A percentile compares a stretch with the other conserved stretches of the same genome.
phyloP scores from a whole-genome alignment of 2,329 filamentous ascomycete species.

The Penicillium hesseltinei region DNA sequence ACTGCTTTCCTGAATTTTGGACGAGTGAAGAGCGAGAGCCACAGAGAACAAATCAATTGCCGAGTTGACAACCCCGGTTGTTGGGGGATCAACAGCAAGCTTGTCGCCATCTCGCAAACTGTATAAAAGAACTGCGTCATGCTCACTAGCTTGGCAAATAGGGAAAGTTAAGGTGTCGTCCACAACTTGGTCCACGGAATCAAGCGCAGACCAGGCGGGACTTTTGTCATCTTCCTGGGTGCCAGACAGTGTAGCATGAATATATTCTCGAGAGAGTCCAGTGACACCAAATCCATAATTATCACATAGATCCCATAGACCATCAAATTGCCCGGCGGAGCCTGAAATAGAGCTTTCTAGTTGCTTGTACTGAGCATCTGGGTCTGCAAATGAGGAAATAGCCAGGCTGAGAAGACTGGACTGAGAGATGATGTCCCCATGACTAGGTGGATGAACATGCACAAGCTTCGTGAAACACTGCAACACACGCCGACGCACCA shows the following conservation, averaged over 20 bases:
- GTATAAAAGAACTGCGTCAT: constrained; percentile 83
- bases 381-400: constrained; percentile 88
- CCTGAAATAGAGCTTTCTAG: constrained; percentile 89
- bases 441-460: constrained; percentile 79
- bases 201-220: constrained; percentile 39
- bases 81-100: constrained; percentile 69
- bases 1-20: constrained; percentile 93
- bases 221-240: constrained; percentile 63
- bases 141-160: constrained; percentile 78
- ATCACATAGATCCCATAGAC: constrained; percentile 90
- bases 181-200: constrained; percentile 39
- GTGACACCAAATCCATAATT: constrained; percentile 94
- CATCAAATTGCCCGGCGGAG: constrained; percentile 85
- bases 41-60: constrained; percentile 92
- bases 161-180: constrained; percentile 54
- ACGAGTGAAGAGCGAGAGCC: constrained; percentile 80
- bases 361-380: constrained; percentile 72
- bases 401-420: constrained; percentile 88
- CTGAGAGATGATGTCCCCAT: constrained; percentile 81
- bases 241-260: constrained; percentile 67
- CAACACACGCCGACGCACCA: constrained; percentile 88
- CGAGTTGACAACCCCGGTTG: constrained; percentile 91
- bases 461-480: constrained; percentile 94
- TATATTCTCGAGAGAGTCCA: constrained; percentile 75
- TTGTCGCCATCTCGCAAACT: constrained; percentile 50